phyloP scores from a whole-genome alignment of 2,329 filamentous ascomycete genomes.

The Lasiodiplodia theobromae region DNA sequence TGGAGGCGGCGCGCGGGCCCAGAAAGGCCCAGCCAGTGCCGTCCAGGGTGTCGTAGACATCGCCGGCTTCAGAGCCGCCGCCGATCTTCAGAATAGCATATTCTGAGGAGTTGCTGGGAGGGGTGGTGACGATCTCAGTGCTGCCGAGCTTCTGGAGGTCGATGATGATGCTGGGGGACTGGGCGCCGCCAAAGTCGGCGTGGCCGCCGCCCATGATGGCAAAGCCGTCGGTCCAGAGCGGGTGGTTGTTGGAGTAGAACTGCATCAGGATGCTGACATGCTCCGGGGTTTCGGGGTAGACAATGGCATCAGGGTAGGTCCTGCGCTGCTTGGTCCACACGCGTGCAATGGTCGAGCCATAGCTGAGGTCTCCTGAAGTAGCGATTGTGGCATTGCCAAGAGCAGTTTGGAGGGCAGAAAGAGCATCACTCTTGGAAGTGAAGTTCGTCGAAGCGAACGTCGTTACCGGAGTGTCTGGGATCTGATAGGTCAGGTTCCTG shows the following conservation, averaged over 20 bases:
- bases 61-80: constrained; percentile 42
- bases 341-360: constrained; percentile 18
- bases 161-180: constrained; percentile 26
- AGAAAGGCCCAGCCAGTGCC: constrained; percentile 30
- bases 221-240: constrained; percentile 21
- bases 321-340: constrained; percentile 27
- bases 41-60: constrained; percentile 44
- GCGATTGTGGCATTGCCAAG: constrained; percentile 25
- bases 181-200: constrained; percentile 20
- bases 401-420: background rate
- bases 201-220: constrained; percentile 29
- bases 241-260: constrained; percentile 22
- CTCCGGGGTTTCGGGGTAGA: constrained; percentile 22
- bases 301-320: constrained; percentile 19
- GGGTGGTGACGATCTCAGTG: constrained; percentile 9
- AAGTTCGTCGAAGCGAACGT: constrained; percentile 9
- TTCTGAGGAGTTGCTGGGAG: constrained; percentile 15
- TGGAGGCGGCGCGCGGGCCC: constrained; percentile 39
- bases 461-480: constrained; percentile 2
- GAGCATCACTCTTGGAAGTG: constrained; percentile 17
- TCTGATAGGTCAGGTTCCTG: constrained; percentile 7
- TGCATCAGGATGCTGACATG: constrained; percentile 27
- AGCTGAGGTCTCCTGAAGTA: background rate
- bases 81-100: constrained; percentile 26
- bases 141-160: constrained; percentile 8